Percentiles rank a stretch among this genome's conserved stretches.
Conservation (phyloP, 139 green algal species). For the Chlorella sorokiniana region DNA sequence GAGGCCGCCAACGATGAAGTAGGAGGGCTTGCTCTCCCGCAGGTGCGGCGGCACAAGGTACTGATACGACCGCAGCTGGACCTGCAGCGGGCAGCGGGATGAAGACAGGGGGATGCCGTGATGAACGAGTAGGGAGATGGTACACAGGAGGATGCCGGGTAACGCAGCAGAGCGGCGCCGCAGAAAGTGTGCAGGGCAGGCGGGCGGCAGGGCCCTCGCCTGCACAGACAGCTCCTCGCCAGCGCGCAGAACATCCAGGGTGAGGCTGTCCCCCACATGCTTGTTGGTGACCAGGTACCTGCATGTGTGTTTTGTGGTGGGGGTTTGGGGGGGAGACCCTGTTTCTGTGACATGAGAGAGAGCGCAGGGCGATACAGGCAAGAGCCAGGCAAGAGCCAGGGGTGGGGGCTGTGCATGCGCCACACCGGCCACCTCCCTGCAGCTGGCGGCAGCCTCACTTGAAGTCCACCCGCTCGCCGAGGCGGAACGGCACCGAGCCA, state of each 20-base stretch:
- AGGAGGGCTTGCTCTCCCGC: conserved; percentile 23
- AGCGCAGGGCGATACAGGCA: too few relatives aligned
- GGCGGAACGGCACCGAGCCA: conserved; percentile 95
- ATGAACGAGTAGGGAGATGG: neutral
- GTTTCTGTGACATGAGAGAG: too few relatives aligned
- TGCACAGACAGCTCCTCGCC: conserved; percentile 13
- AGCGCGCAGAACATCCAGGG: conserved; percentile 47
- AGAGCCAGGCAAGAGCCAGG: neutral
- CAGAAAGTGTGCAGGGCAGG: neutral
- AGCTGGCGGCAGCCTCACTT: neutral
- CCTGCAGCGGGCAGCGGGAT: neutral
- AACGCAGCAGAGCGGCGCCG: too few relatives aligned
- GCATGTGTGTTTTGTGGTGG: neutral
- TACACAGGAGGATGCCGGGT: neutral
- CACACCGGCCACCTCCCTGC: too few relatives aligned
- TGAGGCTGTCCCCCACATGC: conserved; percentile 79
- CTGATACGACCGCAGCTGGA: conserved; percentile 26
- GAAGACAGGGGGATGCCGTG: neutral
- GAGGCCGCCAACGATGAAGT: conserved; percentile 43
- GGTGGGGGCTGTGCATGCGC: neutral
- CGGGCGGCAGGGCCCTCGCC: neutral
- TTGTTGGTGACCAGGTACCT: conserved; percentile 48
- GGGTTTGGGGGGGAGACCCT: too few relatives aligned
- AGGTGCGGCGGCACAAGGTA: conserved; percentile 42
- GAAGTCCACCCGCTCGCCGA: conserved; percentile 94